phyloP scores from a whole-genome alignment of 352 stramenopile species.

The Globisporangium heterothallicum region DNA sequence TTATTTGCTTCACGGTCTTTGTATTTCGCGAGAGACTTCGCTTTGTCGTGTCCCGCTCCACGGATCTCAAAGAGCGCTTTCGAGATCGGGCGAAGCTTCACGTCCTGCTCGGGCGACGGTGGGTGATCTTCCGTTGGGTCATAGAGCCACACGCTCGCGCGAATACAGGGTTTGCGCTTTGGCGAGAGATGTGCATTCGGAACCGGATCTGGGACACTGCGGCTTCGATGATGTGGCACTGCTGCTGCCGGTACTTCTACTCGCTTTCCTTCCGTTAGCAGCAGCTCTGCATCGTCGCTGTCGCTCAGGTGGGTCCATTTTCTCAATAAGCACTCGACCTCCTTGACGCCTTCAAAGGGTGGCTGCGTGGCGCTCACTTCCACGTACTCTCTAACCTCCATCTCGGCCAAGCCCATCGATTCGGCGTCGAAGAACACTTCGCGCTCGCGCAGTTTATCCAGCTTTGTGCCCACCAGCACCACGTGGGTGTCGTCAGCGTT shows the following conservation, averaged over 20 bases:
- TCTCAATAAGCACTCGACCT: conserved; percentile 16
- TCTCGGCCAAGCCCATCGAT: conserved; percentile 32
- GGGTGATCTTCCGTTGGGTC: conserved; percentile 47
- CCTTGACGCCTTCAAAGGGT: conserved; percentile 21
- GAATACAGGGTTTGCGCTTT: conserved; percentile 23
- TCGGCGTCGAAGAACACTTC: conserved; percentile 30
- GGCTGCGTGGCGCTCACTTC: conserved; percentile 30
- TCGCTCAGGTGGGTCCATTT: conserved; percentile 16
- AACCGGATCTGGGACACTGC: neutral
- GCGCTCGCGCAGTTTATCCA: conserved; percentile 31
- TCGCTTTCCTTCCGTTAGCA: too few relatives aligned
- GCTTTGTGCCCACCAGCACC: conserved; percentile 52
- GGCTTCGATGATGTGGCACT: too few relatives aligned
- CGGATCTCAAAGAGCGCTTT: conserved; percentile 75
- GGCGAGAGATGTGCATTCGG: conserved; percentile 19
- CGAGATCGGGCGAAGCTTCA: conserved; percentile 71
- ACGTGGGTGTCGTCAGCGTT: conserved; percentile 10
- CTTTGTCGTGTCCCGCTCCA: conserved; percentile 49
- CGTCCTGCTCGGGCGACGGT: conserved; percentile 28
- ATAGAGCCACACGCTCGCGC: conserved; percentile 55
- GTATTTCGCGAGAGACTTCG: conserved; percentile 44
- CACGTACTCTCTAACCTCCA: conserved; percentile 53
- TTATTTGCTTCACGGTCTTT: conserved; percentile 48
- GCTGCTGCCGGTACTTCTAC: too few relatives aligned
- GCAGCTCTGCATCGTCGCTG: conserved; percentile 18